A percentile compares a stretch with the other conserved stretches of the same genome.
Evolutionary conservation across 2,329 filamentous ascomycete species (phyloP).

Genomic region (Penicillium sp.): DNA sequence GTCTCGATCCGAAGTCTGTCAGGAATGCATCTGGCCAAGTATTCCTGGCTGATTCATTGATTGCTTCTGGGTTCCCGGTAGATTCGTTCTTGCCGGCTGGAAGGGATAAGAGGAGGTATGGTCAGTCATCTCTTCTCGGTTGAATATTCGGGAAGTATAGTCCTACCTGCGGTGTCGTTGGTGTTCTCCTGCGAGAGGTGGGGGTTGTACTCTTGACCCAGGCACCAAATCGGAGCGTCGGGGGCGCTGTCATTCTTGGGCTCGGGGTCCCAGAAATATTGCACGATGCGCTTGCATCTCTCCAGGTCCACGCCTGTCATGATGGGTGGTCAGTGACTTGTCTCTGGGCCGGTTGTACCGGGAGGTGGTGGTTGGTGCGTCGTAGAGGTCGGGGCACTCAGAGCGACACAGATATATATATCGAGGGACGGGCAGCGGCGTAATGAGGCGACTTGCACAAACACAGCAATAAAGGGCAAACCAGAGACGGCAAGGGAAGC

Average conservation of each 20-base stretch:
- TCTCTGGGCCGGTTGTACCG: constrained; percentile 1
- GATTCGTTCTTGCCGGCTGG: not conserved
- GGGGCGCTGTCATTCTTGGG: constrained; percentile 71
- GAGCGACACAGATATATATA: not conserved
- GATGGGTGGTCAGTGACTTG: constrained; percentile 5
- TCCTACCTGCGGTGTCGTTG: constrained; percentile 5
- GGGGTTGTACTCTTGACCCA: constrained; percentile 59
- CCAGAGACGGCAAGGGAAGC: not conserved
- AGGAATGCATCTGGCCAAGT: constrained; percentile 85
- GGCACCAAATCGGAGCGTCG: constrained; percentile 77
- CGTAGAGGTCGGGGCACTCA: not conserved
- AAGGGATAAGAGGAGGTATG: too few relatives aligned
- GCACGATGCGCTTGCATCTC: constrained; percentile 76
- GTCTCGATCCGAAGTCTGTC: constrained; percentile 84
- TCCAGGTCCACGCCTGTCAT: constrained; percentile 72
- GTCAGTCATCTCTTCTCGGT: too few relatives aligned
- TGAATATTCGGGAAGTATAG: not conserved
- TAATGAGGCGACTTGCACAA: too few relatives aligned
- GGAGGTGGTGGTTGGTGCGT: not conserved
- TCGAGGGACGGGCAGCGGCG: not conserved
- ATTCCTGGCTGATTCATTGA: constrained; percentile 18
- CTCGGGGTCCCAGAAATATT: constrained; percentile 89
- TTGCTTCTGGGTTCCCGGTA: constrained; percentile 3
- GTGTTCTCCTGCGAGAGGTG: constrained; percentile 11
- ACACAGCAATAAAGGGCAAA: not conserved